A percentile compares a stretch with the other conserved stretches of the same genome.
These are phyloP conservation scores for Peronospora belbahrii DNA, from an alignment of 352 stramenopile species.

Conservation along the genomic window DNA sequence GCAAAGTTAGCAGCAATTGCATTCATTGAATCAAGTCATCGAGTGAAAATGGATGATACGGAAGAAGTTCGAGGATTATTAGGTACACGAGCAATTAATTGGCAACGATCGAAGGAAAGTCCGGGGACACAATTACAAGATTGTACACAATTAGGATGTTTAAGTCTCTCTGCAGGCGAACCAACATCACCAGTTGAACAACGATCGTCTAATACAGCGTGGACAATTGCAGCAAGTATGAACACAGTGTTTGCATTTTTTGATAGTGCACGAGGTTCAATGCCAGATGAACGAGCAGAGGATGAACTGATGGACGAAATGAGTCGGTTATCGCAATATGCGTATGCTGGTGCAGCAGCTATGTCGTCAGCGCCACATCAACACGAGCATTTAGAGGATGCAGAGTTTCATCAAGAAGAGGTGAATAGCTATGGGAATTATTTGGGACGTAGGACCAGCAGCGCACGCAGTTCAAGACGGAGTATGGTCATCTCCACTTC, in stretches of 20 bases:
- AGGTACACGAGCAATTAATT: constrained; percentile 72
- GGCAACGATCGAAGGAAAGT: constrained; percentile 65
- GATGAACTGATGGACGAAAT: constrained; percentile 78
- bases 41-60: constrained; percentile 53
- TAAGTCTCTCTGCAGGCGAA: constrained; percentile 72
- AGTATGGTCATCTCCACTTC: constrained; percentile 77
- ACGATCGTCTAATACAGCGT: constrained; percentile 72
- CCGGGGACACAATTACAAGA: constrained; percentile 63
- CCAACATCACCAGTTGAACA: constrained; percentile 47
- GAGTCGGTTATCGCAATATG: constrained; percentile 63
- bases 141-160: constrained; percentile 59
- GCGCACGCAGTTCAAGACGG: constrained; percentile 36
- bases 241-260: constrained; percentile 83
- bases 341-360: constrained; percentile 48
- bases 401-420: constrained; percentile 57
- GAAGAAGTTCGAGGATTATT: constrained; percentile 58
- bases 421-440: constrained; percentile 6
- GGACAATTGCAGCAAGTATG: constrained; percentile 79
- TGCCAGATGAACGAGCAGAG: constrained; percentile 63
- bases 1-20: constrained; percentile 62
- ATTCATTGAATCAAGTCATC: constrained; percentile 80
- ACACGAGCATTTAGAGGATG: constrained; percentile 64
- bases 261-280: constrained; percentile 65
- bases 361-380: constrained; percentile 43
- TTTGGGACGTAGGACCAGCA: constrained; percentile 29